Evolutionary conservation across 2,329 filamentous ascomycete species (phyloP).

Genomic region (Monosporascus sp.): DNA sequence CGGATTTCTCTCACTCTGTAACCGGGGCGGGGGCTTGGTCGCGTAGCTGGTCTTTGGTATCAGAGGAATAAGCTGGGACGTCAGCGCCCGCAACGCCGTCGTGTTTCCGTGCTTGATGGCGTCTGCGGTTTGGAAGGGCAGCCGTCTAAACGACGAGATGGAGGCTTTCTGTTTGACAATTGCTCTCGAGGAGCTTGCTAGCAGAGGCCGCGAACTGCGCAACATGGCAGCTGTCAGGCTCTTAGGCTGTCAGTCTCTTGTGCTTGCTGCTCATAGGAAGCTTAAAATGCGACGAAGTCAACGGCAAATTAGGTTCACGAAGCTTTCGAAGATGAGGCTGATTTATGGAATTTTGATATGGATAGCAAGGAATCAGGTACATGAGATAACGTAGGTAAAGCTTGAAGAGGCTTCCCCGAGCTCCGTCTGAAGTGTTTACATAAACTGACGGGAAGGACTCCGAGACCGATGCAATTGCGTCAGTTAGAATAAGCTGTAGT

Average conservation of each 20-base stretch:
- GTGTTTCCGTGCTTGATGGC: not conserved
- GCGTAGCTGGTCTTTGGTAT: conserved; percentile 20
- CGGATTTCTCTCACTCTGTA: conserved; percentile 39
- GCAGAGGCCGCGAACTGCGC: conserved; percentile 18
- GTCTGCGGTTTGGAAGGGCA: not conserved
- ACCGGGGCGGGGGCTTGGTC: conserved; percentile 20
- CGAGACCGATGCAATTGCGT: too few species aligned
- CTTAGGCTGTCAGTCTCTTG: too few species aligned
- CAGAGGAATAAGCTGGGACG: conserved; percentile 5
- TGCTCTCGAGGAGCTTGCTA: conserved; percentile 16
- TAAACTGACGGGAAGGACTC: too few species aligned
- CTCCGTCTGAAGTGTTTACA: not conserved
- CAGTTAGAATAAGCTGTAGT: too few species aligned
- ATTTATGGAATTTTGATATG: not conserved
- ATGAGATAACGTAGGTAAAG: too few species aligned
- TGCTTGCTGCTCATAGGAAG: not conserved
- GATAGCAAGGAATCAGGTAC: too few species aligned
- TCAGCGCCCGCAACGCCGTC: not conserved
- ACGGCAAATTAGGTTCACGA: not conserved
- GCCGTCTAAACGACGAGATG: conserved; percentile 4
- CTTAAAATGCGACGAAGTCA: not conserved
- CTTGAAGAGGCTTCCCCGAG: not conserved
- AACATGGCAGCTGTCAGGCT: conserved; percentile 17
- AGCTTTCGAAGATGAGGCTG: not conserved
- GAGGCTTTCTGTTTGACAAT: conserved; percentile 6